These are phyloP conservation scores for Bothriochloa decipiens DNA, from an alignment of 176 grass and related monocot genomes.

Conservation along the genomic window DNA sequence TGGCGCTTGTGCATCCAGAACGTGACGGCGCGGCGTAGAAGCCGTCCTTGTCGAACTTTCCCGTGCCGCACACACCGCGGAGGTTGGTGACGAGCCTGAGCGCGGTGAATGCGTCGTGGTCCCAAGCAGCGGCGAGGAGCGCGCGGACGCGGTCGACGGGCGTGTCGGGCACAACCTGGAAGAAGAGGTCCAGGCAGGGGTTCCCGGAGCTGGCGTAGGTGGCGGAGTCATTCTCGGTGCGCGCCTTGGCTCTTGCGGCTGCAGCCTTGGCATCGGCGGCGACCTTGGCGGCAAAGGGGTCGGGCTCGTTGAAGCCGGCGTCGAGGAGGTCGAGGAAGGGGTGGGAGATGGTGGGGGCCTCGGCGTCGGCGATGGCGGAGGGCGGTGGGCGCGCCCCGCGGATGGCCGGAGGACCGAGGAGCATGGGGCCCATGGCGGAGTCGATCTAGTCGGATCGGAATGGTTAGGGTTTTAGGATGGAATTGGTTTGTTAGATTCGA, in stretches of 20 bases:
- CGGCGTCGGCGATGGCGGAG: not conserved
- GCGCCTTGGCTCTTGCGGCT: not conserved
- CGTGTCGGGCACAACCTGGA: not conserved
- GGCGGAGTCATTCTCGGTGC: slow-evolving; percentile 47
- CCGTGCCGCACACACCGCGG: not conserved
- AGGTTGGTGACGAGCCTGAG: slow-evolving; percentile 45
- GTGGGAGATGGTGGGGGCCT: not conserved
- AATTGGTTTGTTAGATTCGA: not conserved
- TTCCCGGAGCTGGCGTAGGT: slow-evolving; percentile 57
- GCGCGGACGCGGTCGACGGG: slow-evolving; percentile 19
- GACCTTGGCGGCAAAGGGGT: no score
- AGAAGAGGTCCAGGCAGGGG: slow-evolving; percentile 56
- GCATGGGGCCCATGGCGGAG: not conserved
- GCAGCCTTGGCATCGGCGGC: not conserved
- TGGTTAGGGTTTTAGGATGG: not conserved
- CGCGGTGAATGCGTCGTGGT: slow-evolving; percentile 38
- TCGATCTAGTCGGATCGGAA: not conserved
- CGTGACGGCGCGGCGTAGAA: slow-evolving; percentile 32
- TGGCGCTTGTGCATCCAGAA: slow-evolving; percentile 53
- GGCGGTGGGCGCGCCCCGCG: not conserved
- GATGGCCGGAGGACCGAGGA: slow-evolving; percentile 39
- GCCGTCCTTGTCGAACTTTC: slow-evolving; percentile 42
- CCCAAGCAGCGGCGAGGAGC: slow-evolving; percentile 48
- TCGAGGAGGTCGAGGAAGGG: slow-evolving; percentile 48
- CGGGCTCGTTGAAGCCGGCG: slow-evolving; percentile 37